phyloP scores from a whole-genome alignment of 2,329 filamentous ascomycete species.

The Aspergillus ochraceus region DNA sequence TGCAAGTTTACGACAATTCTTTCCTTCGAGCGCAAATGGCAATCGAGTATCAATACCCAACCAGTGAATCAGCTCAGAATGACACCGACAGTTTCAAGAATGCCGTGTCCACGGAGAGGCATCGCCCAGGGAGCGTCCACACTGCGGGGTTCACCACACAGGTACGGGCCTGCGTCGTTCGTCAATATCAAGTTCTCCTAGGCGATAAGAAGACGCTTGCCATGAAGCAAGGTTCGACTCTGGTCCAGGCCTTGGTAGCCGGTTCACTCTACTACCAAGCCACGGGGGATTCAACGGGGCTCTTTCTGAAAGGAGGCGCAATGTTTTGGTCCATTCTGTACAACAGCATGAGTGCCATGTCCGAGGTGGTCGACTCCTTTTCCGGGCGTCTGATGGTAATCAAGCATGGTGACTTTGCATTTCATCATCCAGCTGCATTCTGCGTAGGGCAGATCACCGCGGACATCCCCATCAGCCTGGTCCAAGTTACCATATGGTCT shows the following conservation, averaged over 20 bases:
- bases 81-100: conserved; percentile 57
- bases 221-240: conserved; percentile 60
- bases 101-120: conserved; percentile 53
- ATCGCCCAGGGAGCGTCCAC: conserved; percentile 56
- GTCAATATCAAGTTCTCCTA: conserved; percentile 66
- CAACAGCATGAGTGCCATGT: conserved; percentile 62
- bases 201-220: conserved; percentile 64
- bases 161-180: conserved; percentile 55
- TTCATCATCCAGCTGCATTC: conserved; percentile 55
- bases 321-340: conserved; percentile 65
- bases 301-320: conserved; percentile 65
- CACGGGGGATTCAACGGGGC: conserved; percentile 55
- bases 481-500: conserved; percentile 61
- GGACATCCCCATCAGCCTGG: conserved; percentile 56
- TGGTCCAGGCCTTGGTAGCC: conserved; percentile 61
- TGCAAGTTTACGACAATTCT: conserved; percentile 53
- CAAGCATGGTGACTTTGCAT: conserved; percentile 60
- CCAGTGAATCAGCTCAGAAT: conserved; percentile 48
- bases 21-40: conserved; percentile 53
- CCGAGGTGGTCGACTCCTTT: conserved; percentile 66
- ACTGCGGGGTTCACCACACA: conserved; percentile 58
- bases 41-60: conserved; percentile 59
- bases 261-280: conserved; percentile 70
- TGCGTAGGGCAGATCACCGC: conserved; percentile 46
- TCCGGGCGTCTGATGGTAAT: conserved; percentile 59